Conservation (phyloP, 2,329 filamentous ascomycete species). For the Fusarium sp. region DNA sequence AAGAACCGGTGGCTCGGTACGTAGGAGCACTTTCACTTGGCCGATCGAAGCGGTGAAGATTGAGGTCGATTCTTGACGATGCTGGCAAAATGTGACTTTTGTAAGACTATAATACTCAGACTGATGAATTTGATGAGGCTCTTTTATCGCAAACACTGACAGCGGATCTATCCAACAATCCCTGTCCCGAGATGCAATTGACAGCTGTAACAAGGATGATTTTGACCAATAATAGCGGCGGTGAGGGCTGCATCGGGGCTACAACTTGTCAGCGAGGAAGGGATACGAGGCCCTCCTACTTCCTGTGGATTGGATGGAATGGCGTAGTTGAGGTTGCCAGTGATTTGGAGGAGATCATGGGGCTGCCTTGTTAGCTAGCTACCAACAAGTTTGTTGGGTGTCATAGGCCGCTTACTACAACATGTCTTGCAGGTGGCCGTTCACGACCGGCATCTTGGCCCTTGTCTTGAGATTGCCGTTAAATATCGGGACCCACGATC, state of each 20-base stretch:
- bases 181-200: slow-evolving; percentile 27
- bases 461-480: background rate
- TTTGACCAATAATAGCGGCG: slow-evolving; percentile 26
- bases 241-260: slow-evolving; percentile 23
- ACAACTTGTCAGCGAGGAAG: slow-evolving; percentile 13
- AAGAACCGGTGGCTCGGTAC: slow-evolving; percentile 39
- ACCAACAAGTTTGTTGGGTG: background rate
- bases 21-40: slow-evolving; percentile 19
- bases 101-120: background rate
- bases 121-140: slow-evolving; percentile 36
- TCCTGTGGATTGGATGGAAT: slow-evolving; percentile 16
- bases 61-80: slow-evolving; percentile 2
- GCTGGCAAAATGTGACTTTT: background rate
- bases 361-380: slow-evolving; percentile 1
- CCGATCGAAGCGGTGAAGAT: slow-evolving; percentile 20
- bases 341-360: background rate
- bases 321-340: slow-evolving; percentile 3
- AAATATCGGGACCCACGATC: slow-evolving; percentile 5
- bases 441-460: slow-evolving; percentile 2
- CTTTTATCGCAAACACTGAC: slow-evolving; percentile 35
- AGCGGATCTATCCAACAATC: slow-evolving; percentile 47
- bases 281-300: slow-evolving; percentile 8
- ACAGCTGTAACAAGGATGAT: slow-evolving; percentile 37
- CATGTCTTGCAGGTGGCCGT: slow-evolving; percentile 4
- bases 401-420: slow-evolving; percentile 15